Conservation (phyloP, 2,329 filamentous ascomycete species). For the Fusarium anthophilum region DNA sequence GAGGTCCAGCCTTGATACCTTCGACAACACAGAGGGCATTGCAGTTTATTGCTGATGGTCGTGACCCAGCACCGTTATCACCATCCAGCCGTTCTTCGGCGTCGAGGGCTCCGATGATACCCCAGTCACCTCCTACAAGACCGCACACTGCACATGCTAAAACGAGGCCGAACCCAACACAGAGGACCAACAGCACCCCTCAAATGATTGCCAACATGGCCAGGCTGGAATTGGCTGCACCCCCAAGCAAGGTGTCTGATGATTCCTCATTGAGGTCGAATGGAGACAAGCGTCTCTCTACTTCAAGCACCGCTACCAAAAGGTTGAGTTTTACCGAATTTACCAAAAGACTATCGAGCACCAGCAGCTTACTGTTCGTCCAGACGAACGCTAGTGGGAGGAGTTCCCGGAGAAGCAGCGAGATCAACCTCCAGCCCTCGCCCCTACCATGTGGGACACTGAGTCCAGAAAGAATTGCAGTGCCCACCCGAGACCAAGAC, state of each 20-base stretch:
- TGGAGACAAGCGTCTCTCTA: constrained; percentile 61
- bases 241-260: constrained; percentile 44
- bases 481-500: constrained; percentile 49
- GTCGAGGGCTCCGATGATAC: constrained; percentile 39
- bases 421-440: constrained; percentile 53
- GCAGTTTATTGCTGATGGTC: constrained; percentile 59
- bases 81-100: constrained; percentile 48
- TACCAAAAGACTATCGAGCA: constrained; percentile 68
- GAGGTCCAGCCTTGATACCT: constrained; percentile 51
- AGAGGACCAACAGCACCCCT: constrained; percentile 60
- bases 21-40: constrained; percentile 60
- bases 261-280: constrained; percentile 46
- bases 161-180: constrained; percentile 54
- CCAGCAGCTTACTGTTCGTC: constrained; percentile 67
- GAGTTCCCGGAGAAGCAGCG: constrained; percentile 60
- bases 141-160: constrained; percentile 66
- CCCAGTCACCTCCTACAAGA: constrained; percentile 47
- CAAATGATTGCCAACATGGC: constrained; percentile 50
- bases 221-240: constrained; percentile 35
- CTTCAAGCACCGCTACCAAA: constrained; percentile 65
- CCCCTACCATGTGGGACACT: constrained; percentile 50
- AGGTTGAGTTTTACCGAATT: constrained; percentile 70
- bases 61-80: constrained; percentile 45
- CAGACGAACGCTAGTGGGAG: constrained; percentile 63
- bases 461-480: constrained; percentile 53